Evolutionary conservation across 495 filamentous ascomycete species (phyloP), one percentile per base, ranked within the genome.

Genomic region (Amorphotheca resinae): DNA sequence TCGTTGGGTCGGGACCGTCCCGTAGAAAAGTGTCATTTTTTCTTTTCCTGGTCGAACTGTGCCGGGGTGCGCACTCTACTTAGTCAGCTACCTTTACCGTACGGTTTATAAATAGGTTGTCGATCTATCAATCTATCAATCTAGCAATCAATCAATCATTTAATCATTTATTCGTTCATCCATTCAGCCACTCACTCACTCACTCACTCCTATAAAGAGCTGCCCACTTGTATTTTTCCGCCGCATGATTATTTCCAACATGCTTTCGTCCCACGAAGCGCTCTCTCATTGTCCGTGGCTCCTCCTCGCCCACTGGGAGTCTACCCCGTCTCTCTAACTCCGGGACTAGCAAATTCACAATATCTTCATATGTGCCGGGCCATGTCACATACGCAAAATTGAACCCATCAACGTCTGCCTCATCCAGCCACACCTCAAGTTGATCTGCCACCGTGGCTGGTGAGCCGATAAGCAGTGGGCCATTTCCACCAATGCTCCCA

Each of bases 341-440:
- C 7, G 26, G 26, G 12, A 30, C 12, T 12, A 30, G 26, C 6
- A 30, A 30, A 7, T 30, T 12, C 12, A 30, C 12, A 12, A 30
- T 30, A 30, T 30, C 26, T 12, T 30, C 26, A 12, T 7, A 30
- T 7, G 26, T 7, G 7, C 26, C 26, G 6, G 26, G 26, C 7
- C 12, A 7, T 6, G 26, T 30, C 7, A 30, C 12, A 12, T 30
- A 12, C 12, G 26, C 26, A 7, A 30, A 30, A 30, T 80, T 80
- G 50, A 79, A 80, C 17, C 76, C 77, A 58, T 82, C 77, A 11
- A 80, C 61, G 52, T 76, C 74, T 0, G 68, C 74, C 48, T 78
- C 74, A 17, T 61, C 42, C 1, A 78, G 59, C 77, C 77, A 80
- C 2, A 60, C 58, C 57, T 82, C 74, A 63, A 82, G 60, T 14